These are phyloP conservation scores for Parafenestella ontariensis DNA, from an alignment of 2,329 filamentous ascomycete species.

Conservation along the genomic window DNA sequence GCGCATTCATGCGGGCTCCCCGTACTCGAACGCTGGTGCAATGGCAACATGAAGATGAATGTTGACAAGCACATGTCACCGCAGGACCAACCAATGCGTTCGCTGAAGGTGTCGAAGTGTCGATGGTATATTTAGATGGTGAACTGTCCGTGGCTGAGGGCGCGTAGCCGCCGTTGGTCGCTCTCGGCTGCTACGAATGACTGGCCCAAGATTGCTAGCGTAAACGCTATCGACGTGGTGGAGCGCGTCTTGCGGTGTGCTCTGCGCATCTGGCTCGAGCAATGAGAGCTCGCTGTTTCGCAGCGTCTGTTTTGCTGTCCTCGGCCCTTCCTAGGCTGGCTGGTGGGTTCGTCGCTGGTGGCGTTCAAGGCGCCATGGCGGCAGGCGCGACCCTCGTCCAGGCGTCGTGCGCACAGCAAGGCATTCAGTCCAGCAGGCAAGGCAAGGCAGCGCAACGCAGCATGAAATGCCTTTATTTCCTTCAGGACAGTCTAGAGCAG, in stretches of 20 bases:
- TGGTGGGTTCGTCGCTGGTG: neutral
- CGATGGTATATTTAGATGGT: constrained; percentile 28
- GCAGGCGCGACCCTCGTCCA: constrained; percentile 6
- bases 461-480: no score
- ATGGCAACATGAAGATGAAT: neutral
- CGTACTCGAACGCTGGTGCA: constrained; percentile 1
- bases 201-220: constrained; percentile 21
- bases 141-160: constrained; percentile 26
- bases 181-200: constrained; percentile 24
- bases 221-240: constrained; percentile 35
- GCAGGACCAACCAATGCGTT: no score
- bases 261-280: constrained; percentile 21
- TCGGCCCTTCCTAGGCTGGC: constrained; percentile 15
- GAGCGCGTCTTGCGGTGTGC: constrained; percentile 35
- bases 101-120: constrained; percentile 5
- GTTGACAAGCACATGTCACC: no score
- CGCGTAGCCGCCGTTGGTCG: constrained; percentile 35
- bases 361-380: constrained; percentile 4
- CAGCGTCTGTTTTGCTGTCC: constrained; percentile 12
- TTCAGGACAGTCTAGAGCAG: no score
- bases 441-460: no score
- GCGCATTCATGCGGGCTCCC: constrained; percentile 9
- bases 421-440: no score
- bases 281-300: constrained; percentile 29
- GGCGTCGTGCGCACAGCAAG: constrained; percentile 5